phyloP scores from a whole-genome alignment of 129 eudicot species.

The sunflower (Helianthus annuus) region HanXRQr2.0-SUNRISE NC_035436.2:136421487-136421986 shows the following conservation, averaged over 20 bases:
- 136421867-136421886: neutral
- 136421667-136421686: neutral
- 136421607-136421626: conserved; percentile 65
- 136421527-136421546: conserved; percentile 74
- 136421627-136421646: neutral
- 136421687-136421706: conserved; percentile 39
- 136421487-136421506: neutral
- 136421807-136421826: conserved; percentile 57
- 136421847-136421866: neutral
- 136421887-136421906: neutral
- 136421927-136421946: neutral
- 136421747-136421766: conserved; percentile 98
- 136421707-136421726: conserved; percentile 98
- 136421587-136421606: conserved; percentile 84
- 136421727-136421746: conserved; percentile 98
- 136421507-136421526: neutral
- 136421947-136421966: neutral
- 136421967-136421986: neutral
- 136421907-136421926: neutral
- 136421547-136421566: conserved; percentile 86
- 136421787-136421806: conserved; percentile 66
- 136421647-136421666: conserved; percentile 6
- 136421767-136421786: conserved; percentile 92
- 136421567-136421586: conserved; percentile 84
- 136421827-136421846: conserved; percentile 9